Evolutionary conservation across 139 green algal genomes (phyloP), one percentile per base, ranked within the genome.

Genomic region (Ulvella scutata): DNA sequence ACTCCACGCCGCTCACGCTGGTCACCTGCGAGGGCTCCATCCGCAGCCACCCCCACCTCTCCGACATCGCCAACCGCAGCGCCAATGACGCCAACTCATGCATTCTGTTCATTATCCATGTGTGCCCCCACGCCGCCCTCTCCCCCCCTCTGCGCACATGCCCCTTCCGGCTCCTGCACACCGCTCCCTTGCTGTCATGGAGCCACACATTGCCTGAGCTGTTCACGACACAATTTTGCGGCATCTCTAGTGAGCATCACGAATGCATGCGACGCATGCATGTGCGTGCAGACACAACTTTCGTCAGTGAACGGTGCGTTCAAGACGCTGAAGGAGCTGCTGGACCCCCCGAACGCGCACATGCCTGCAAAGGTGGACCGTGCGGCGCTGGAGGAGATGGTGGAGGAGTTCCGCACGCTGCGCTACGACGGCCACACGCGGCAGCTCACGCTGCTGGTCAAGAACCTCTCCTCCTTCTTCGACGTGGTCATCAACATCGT

Each of bases 401-500:
- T 67, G 0, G 51, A 10, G 51, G n/a, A 67, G 51, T 67, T n/a
- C n/a, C 51, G 33, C n/a, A 67, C n/a, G n/a, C 51, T 67, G 1
- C 51, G 51, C 13, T 26, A 26, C 51, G 51, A 67, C 51, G 33
- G 51, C 51, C 51, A 67, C 13, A 67, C 51, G 51, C 51, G 51
- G 51, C 51, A 67, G 51, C 51, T 67, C 51, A 26, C 51, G 9
- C 31, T 26, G 9, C 33, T 67, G n/a, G 51, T 67, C 51, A 67
- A 67, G 51, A 67, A 67, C 51, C 51, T 67, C 51, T n/a, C 31
- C 51, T 67, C 51, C n/a, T 67, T 67, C 17, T 67, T 67, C 17
- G 51, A 67, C 51, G 20, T 67, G n/a, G 33, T 67, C n/a, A 67
- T 23, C 51, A 67, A 67, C 51, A 67, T 67, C 51, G 51, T 67